Evolutionary conservation across 768 basidiomycete species (phyloP), one percentile per base, ranked within the genome.

Genomic region (Xerocomus potaroensis): DNA sequence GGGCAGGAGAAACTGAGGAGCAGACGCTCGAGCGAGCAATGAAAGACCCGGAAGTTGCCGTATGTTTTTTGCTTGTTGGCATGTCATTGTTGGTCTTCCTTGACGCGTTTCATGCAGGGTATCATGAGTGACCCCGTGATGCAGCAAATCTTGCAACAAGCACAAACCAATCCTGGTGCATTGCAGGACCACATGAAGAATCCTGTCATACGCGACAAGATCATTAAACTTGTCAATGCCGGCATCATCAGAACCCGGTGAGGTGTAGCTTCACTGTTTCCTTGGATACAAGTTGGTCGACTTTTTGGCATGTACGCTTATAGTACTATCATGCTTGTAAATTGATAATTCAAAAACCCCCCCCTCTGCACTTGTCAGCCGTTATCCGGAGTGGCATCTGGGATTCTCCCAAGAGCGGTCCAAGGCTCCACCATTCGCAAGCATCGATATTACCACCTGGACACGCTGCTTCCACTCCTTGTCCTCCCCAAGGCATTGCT

Each of bases 181-280:
- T 72, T 99, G 48, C 87, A 90, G 65, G 91, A 96, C 57, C 95
- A 99, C 70, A 87, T 98, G 86, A 91, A 92, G 80, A 96, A 94
- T 60, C 85, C 91, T 8, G 66, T 74, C 27, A 83, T 94, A 26
- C 78, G 79, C 33, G 66, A 74, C 46, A 95, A 94, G 75, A 89
- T 96, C 53, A 77, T 82, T 72, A 94, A 94, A 70, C 75, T 97
- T 39, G 74, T 95, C 59, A 88, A 90, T 47, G 92, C 92, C 23
- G 95, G 94, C 47, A 89, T 97, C 61, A 94, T 97, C 72, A 82
- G 78, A 70, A 93, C 92, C 24, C 75, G 88, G 58, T 88, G 70
- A 80, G 39, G 41, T 38, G 39, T 12, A 8, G 23, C n/a, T n/a
- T n/a, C 39, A 24, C 37, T 12, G 40, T 48, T 19, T 41, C 16